phyloP scores from a whole-genome alignment of 2,329 filamentous ascomycete genomes.

The Diaporthe sp. region DNA sequence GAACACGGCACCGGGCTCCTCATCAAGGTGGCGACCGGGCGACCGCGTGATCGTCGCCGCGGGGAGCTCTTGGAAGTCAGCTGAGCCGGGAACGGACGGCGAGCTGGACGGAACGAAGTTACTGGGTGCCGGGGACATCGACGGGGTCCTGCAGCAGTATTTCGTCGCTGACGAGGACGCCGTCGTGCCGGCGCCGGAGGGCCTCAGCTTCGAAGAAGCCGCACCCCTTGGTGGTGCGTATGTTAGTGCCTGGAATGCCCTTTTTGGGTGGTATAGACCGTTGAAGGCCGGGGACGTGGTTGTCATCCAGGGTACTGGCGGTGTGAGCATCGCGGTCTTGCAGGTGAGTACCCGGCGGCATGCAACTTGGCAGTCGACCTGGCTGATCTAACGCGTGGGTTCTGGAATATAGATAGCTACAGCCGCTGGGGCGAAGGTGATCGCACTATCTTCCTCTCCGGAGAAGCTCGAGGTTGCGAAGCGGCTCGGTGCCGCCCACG shows the following conservation, averaged over 20 bases:
- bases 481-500: conserved; percentile 7
- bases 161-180: conserved; percentile 1
- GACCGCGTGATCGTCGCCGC: conserved; percentile 1
- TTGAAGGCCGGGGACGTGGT: conserved; percentile 5
- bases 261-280: conserved; percentile 7
- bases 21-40: neutral
- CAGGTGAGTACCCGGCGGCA: neutral
- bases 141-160: conserved; percentile 12
- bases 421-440: conserved; percentile 2
- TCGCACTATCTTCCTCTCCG: neutral
- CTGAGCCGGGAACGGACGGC: conserved; percentile 7
- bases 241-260: conserved; percentile 14
- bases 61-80: neutral
- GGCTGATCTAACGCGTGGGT: neutral
- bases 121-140: neutral
- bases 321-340: conserved; percentile 12
- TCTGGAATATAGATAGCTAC: neutral
- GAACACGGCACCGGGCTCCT: neutral
- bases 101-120: neutral
- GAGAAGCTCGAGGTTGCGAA: conserved; percentile 14
- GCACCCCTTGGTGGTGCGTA: conserved; percentile 1
- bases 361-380: too few species aligned
- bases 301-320: neutral
- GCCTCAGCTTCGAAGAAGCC: conserved; percentile 16
- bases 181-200: neutral